These are phyloP conservation scores for Russula earlei DNA, from an alignment of 768 basidiomycete species.

Conservation along the genomic window DNA sequence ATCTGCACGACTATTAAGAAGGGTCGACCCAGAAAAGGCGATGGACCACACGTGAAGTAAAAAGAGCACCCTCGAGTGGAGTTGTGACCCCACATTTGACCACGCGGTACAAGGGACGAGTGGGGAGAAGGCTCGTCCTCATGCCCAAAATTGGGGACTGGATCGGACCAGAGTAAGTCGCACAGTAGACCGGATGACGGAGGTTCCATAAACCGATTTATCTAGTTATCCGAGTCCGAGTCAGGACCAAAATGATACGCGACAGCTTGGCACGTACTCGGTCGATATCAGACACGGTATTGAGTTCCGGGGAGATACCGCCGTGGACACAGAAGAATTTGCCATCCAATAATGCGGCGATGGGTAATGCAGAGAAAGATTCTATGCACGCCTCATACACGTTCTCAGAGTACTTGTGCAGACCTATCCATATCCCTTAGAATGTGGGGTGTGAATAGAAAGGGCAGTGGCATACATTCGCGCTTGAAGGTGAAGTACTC, in stretches of 20 bases:
- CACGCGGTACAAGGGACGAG: constrained; percentile 44
- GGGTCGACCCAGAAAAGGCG: background rate
- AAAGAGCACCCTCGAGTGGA: constrained; percentile 83
- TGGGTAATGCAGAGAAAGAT: constrained; percentile 83
- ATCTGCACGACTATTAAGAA: constrained; percentile 32
- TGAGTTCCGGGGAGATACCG: constrained; percentile 82
- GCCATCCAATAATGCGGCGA: constrained; percentile 86
- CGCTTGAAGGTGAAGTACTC: constrained; percentile 87
- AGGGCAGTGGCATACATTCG: constrained; percentile 58
- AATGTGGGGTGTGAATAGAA: background rate
- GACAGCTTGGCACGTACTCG: constrained; percentile 35
- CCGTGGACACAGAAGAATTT: constrained; percentile 98
- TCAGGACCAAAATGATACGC: background rate
- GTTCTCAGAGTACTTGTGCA: constrained; percentile 78
- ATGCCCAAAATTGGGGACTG: constrained; percentile 79
- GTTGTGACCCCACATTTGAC: constrained; percentile 69
- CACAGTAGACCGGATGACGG: constrained; percentile 87
- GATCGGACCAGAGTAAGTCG: constrained; percentile 95
- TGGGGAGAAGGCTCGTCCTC: constrained; percentile 50
- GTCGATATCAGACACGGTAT: constrained; percentile 66
- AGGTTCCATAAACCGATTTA: constrained; percentile 91
- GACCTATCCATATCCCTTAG: constrained; percentile 36
- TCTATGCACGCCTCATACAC: constrained; percentile 91
- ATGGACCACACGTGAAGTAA: constrained; percentile 71
- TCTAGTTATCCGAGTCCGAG: constrained; percentile 33